Percentiles rank a stretch among this genome's conserved stretches.
Evolutionary conservation across 1,139 yeast genomes (phyloP).

Genomic region (Magnusiomyces tetraspermus): DNA sequence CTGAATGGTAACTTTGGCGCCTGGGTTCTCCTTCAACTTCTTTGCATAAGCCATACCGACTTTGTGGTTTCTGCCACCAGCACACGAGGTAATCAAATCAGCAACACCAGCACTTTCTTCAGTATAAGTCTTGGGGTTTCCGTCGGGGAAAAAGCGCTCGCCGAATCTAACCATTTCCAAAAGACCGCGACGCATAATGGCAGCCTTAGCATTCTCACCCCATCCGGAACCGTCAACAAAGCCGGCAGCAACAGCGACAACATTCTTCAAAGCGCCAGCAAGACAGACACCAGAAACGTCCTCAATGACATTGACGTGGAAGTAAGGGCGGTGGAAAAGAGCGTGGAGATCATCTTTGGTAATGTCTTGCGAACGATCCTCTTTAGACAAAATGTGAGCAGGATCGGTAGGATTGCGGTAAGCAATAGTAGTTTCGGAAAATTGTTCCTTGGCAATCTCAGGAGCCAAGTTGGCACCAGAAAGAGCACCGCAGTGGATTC

Average conservation of each 20-base stretch:
- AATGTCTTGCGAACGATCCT: conserved; percentile 63
- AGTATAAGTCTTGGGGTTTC: conserved; percentile 69
- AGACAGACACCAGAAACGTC: conserved; percentile 92
- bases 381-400: conserved; percentile 24
- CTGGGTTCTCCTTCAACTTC: conserved; percentile 27
- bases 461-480: conserved; percentile 94
- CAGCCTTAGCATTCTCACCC: conserved; percentile 97
- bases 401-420: conserved; percentile 48
- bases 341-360: conserved; percentile 59
- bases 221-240: conserved; percentile 93
- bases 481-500: conserved; percentile 84
- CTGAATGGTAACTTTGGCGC: conserved; percentile 58
- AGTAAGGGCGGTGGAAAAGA: conserved; percentile 88
- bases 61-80: conserved; percentile 90
- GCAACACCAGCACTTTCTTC: conserved; percentile 95
- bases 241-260: conserved; percentile 88
- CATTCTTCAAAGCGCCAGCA: conserved; percentile 92
- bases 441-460: conserved; percentile 85
- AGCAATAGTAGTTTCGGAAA: conserved; percentile 94
- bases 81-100: conserved; percentile 89
- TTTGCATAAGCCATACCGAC: conserved; percentile 59
- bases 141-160: conserved; percentile 58
- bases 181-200: conserved; percentile 88
- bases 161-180: conserved; percentile 83
- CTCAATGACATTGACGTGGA: conserved; percentile 81